Base-by-base conservation (phyloP, 768 basidiomycete genomes). In the Boletellus ananiceps region DNA sequence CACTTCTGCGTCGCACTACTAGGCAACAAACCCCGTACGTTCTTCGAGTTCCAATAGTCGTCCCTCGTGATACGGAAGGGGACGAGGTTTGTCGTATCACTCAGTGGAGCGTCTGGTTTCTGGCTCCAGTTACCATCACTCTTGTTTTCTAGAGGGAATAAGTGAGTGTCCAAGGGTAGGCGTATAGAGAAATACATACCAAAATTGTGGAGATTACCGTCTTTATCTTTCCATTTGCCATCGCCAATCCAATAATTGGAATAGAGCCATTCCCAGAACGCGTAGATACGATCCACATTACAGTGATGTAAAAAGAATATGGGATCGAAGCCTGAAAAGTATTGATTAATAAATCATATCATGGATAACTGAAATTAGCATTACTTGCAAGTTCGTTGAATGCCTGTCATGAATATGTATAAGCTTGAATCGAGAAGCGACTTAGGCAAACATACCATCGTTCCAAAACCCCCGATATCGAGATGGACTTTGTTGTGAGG, bases 191-290 rank as follows among this genome's bases (percentile, higher is more conserved):
- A 23, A 31, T 27, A 35, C 58, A 29, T 38, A 60, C 58, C 12
- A n/a, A 57, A 59, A 4, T 49, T 32, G 1, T 27, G 2, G 8
- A 2, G 46, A 1, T 48, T n/a, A 16, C 58, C 54, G 12, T 48
- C 6, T 29, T 16, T 8, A 21, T 40, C 19, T 40, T 45, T 50
- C 58, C 58, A 59, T 14, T 58, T 58, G 27, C 9, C 27, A 0
- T 25, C 18, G 16, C 8, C 48, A 0, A 59, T 52, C 57, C 58
- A 60, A 39, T 59, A 60, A 0, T 60, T 3, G 4, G 58, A 46
- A 23, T 59, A 59, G 21, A 60, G 13, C 27, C 60, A 59, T 41
- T 59, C 58, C 58, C 58, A 59, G 32, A 59, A 53, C 3, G 58
- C 54, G 9, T 50, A 57, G 15, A 59, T 19, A 11, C 58, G 58